phyloP scores from a whole-genome alignment of 163 green algal genomes.

The Prototheca wickerhamii region DNA sequence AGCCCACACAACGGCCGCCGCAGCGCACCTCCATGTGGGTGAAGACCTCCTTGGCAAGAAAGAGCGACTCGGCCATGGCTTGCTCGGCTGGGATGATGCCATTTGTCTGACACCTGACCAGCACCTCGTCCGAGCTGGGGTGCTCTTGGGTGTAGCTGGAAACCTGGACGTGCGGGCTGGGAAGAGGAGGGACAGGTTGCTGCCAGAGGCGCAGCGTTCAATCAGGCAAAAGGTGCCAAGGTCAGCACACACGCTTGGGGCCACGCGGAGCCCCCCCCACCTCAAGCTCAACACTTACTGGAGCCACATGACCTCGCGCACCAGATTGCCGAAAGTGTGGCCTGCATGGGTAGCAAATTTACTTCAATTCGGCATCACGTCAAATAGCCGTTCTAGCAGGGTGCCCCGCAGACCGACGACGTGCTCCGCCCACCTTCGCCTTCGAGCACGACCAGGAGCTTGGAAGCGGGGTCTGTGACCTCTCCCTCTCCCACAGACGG shows the following conservation, averaged over 20 bases:
- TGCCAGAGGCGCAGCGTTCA: no score
- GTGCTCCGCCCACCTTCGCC: slow-evolving; percentile 5
- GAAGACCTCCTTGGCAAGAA: slow-evolving; percentile 20
- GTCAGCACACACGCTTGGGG: no score
- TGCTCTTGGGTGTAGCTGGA: slow-evolving; percentile 29
- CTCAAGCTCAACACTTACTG: slow-evolving; percentile 11
- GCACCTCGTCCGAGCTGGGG: slow-evolving; percentile 17
- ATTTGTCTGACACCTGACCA: slow-evolving; percentile 26
- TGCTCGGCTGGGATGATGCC: slow-evolving; percentile 19
- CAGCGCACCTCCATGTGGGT: slow-evolving; percentile 9
- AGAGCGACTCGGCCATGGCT: slow-evolving; percentile 16
- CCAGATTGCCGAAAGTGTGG: slow-evolving; percentile 29
- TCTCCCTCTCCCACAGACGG: background rate
- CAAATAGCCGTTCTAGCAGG: background rate
- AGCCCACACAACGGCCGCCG: no score
- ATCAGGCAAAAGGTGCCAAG: no score
- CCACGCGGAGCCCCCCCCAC: background rate
- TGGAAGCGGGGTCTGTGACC: background rate
- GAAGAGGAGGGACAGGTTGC: no score
- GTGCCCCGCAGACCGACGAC: background rate
- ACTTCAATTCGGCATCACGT: background rate
- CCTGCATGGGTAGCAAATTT: slow-evolving; percentile 5
- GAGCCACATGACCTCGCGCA: slow-evolving; percentile 29
- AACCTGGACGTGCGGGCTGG: slow-evolving; percentile 25
- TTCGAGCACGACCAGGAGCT: slow-evolving; percentile 6